A percentile compares a stretch with the other conserved stretches of the same genome.
phyloP scores from a whole-genome alignment of 2,329 filamentous ascomycete genomes.

The Plenodomus biglobosus region DNA sequence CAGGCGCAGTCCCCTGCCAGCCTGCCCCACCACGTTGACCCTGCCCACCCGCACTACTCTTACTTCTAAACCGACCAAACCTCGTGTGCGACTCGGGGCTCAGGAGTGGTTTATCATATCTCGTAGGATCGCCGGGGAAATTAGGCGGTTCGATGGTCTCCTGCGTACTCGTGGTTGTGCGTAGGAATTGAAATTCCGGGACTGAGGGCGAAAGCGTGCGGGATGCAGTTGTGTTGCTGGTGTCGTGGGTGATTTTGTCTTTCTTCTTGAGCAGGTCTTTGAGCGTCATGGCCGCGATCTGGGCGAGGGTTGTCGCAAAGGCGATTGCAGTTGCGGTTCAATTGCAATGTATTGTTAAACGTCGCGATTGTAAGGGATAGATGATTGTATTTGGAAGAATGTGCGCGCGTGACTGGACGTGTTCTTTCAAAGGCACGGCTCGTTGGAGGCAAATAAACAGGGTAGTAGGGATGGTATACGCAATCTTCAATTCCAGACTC shows the following conservation, averaged over 20 bases:
- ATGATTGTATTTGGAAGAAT: neutral
- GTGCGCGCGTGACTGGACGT: neutral
- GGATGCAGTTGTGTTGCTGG: slow-evolving; percentile 28
- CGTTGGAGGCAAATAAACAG: neutral
- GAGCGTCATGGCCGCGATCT: slow-evolving; percentile 55
- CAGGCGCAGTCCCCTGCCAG: neutral
- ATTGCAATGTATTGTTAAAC: too few species aligned
- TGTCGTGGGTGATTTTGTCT: slow-evolving; percentile 55
- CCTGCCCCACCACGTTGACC: slow-evolving; percentile 4
- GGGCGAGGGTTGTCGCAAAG: slow-evolving; percentile 5
- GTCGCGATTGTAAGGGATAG: neutral
- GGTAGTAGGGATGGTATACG: neutral
- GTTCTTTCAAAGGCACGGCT: neutral
- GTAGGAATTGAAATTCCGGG: slow-evolving; percentile 77
- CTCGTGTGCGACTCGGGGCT: slow-evolving; percentile 30
- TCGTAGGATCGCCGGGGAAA: slow-evolving; percentile 49
- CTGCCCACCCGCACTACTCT: slow-evolving; percentile 38
- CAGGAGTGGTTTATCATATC: slow-evolving; percentile 24
- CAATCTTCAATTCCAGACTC: neutral
- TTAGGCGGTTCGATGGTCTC: slow-evolving; percentile 75
- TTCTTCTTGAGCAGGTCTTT: slow-evolving; percentile 65
- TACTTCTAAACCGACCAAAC: slow-evolving; percentile 38
- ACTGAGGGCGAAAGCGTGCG: slow-evolving; percentile 35
- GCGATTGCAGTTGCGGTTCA: slow-evolving; percentile 3
- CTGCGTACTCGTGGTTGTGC: slow-evolving; percentile 77